Conservation (phyloP, 2,329 filamentous ascomycete genomes). For the Sarocladium strictum region DNA sequence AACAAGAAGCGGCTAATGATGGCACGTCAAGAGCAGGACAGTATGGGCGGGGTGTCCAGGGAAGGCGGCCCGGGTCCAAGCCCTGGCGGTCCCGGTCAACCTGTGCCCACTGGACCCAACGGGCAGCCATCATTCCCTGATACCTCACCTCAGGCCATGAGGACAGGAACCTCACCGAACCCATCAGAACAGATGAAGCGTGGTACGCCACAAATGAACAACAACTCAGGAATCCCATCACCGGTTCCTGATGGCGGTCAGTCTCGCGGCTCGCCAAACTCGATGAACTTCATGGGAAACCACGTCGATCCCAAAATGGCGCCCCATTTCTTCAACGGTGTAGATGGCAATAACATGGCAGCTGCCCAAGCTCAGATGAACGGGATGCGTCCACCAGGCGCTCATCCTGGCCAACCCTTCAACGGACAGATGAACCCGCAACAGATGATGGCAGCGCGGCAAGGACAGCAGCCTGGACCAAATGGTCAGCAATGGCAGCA, state of each 20-base stretch:
- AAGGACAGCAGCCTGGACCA: slow-evolving; percentile 20
- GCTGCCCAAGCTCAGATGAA: slow-evolving; percentile 49
- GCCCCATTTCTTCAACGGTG: slow-evolving; percentile 55
- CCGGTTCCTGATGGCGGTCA: slow-evolving; percentile 63
- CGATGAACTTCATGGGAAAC: slow-evolving; percentile 57
- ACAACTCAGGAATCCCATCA: slow-evolving; percentile 59
- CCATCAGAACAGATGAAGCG: slow-evolving; percentile 75
- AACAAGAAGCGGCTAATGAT: slow-evolving; percentile 74
- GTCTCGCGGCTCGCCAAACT: slow-evolving; percentile 60
- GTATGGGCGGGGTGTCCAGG: slow-evolving; percentile 40
- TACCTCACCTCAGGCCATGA: slow-evolving; percentile 62
- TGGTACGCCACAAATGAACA: slow-evolving; percentile 65
- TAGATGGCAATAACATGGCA: slow-evolving; percentile 50
- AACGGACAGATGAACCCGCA: slow-evolving; percentile 53
- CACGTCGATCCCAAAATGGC: slow-evolving; percentile 58
- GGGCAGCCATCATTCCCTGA: slow-evolving; percentile 61
- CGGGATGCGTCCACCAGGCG: slow-evolving; percentile 63
- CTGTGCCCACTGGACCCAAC: slow-evolving; percentile 48
- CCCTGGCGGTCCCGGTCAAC: slow-evolving; percentile 43
- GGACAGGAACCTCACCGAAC: slow-evolving; percentile 69
- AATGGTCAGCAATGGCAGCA: slow-evolving; percentile 34
- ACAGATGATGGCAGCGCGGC: slow-evolving; percentile 48
- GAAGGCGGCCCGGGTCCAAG: slow-evolving; percentile 42
- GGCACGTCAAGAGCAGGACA: slow-evolving; percentile 73
- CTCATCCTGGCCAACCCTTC: slow-evolving; percentile 54